Evolutionary conservation across 768 basidiomycete species (phyloP).

Genomic region (Macrocybe gigantea): DNA sequence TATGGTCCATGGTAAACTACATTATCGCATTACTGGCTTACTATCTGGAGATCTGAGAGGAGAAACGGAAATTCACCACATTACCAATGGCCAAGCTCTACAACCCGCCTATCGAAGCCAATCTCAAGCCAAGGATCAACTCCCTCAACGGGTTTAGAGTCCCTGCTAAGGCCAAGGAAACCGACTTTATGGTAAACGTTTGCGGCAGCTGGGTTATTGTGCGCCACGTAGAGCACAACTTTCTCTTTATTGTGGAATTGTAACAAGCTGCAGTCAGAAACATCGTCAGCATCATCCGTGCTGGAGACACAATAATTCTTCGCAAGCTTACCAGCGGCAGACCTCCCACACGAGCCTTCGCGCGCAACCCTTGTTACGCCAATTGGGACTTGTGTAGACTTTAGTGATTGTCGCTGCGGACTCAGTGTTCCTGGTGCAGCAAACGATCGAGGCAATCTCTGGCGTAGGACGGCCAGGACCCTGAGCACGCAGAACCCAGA

Average conservation of each 20-base stretch:
- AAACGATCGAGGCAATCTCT: slow-evolving; percentile 60
- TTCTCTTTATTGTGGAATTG: slow-evolving; percentile 28
- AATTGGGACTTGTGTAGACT: slow-evolving; percentile 54
- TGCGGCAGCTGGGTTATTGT: slow-evolving; percentile 45
- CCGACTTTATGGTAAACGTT: slow-evolving; percentile 61
- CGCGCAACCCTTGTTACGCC: slow-evolving; percentile 52
- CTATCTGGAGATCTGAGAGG: neutral
- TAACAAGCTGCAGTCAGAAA: slow-evolving; percentile 23
- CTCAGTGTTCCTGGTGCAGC: slow-evolving; percentile 56
- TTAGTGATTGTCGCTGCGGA: slow-evolving; percentile 63
- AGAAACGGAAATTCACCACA: neutral
- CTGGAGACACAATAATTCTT: neutral
- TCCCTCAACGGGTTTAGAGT: slow-evolving; percentile 28
- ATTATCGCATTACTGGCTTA: neutral
- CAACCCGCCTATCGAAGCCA: slow-evolving; percentile 45
- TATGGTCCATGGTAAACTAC: too few relatives aligned
- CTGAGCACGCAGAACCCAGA: slow-evolving; percentile 59
- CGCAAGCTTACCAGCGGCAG: slow-evolving; percentile 40
- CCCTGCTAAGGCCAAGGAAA: slow-evolving; percentile 46
- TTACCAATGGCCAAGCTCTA: slow-evolving; percentile 67
- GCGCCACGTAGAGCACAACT: slow-evolving; percentile 64
- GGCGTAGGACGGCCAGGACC: slow-evolving; percentile 11
- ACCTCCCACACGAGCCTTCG: slow-evolving; percentile 56
- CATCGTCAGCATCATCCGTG: neutral
- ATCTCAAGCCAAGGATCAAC: slow-evolving; percentile 53